Conservation (phyloP, 805 yeast species). For the Wickerhamiella domercqiae region DNA sequence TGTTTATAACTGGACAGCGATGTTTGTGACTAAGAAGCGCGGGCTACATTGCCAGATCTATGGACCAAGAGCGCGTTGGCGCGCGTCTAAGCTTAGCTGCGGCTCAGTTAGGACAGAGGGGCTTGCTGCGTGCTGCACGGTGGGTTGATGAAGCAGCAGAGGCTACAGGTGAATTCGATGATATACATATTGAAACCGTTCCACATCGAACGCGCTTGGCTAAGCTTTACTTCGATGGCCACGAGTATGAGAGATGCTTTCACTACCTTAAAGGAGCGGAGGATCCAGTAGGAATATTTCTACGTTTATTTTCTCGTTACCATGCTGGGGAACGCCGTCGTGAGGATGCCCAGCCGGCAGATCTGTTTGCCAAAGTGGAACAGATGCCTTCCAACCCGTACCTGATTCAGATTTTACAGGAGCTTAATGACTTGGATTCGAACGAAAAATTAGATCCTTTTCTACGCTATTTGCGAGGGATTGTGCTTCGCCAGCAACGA, state of each 20-base stretch:
- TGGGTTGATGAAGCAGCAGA: slow-evolving; percentile 61
- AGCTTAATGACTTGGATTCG: slow-evolving; percentile 23
- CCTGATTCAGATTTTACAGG: slow-evolving; percentile 26
- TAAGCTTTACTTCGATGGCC: slow-evolving; percentile 57
- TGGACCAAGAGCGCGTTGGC: not conserved
- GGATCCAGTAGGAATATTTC: slow-evolving; percentile 28
- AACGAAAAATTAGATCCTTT: slow-evolving; percentile 32
- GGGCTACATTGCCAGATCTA: too few species aligned
- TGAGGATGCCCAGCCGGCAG: slow-evolving; percentile 58
- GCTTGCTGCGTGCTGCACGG: slow-evolving; percentile 56
- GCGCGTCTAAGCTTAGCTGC: slow-evolving; percentile 1
- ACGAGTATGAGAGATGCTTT: slow-evolving; percentile 73
- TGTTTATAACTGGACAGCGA: too few species aligned
- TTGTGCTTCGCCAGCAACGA: slow-evolving; percentile 46
- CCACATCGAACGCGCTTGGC: slow-evolving; percentile 39
- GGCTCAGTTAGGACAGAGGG: slow-evolving; percentile 35
- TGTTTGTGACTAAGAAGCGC: too few species aligned
- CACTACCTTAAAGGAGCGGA: slow-evolving; percentile 31
- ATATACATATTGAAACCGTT: too few species aligned
- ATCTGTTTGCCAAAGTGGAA: slow-evolving; percentile 28
- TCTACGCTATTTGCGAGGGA: slow-evolving; percentile 57
- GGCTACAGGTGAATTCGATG: slow-evolving; percentile 34
- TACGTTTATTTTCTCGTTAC: slow-evolving; percentile 52
- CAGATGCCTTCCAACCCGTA: slow-evolving; percentile 21
- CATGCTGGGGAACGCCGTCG: slow-evolving; percentile 62